Evolutionary conservation across 2,329 filamentous ascomycete species (phyloP), one percentile per base, ranked within the genome.

Genomic region (Colletotrichum eremochloae): DNA sequence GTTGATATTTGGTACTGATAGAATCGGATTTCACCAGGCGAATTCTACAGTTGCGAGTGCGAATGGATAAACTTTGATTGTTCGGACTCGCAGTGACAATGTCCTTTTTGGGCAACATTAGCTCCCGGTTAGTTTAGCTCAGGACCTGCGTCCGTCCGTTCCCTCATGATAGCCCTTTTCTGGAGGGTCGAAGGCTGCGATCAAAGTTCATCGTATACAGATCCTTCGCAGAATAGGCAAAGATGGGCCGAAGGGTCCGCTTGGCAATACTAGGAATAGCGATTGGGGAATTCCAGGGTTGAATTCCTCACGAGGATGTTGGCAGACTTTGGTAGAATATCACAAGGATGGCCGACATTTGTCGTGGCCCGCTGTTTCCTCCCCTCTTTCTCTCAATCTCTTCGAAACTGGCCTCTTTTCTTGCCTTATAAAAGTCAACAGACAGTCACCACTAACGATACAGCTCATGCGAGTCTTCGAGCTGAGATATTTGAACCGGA

Each of bases 81-180:
- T 29, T 58, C 20, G 2, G 11, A 38, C 3, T 15, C 36, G 36
- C 12, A 42, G 14, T 18, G 14, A 6, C 3, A 18, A 48, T 24
- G 20, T 20, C 24, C 12, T 18, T 7, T 18, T 40, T n/a, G 15
- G 55, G 12, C 24, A 24, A 58, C 7, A 7, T 58, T 7, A 29
- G n/a, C 15, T 42, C 12, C 18, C 33, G 33, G 33, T 24, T 20
- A 38, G 20, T 29, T 58, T 15, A 24, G 24, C 40, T 29, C 36
- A 15, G 55, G n/a, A 18, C 55, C 55, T 29, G 20, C 12, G 40
- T 58, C 20, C 55, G 14, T 58, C 55, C n/a, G 55, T 58, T 42
- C 36, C 24, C 7, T 42, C n/a, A 8, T 7, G 55, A 58, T 18
- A 58, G 42, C 36, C 12, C 12, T 18, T 14, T 6, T 18, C 2